Evolutionary conservation across 768 basidiomycete species (phyloP).

Genomic region (Leccinum longicurvipes): DNA sequence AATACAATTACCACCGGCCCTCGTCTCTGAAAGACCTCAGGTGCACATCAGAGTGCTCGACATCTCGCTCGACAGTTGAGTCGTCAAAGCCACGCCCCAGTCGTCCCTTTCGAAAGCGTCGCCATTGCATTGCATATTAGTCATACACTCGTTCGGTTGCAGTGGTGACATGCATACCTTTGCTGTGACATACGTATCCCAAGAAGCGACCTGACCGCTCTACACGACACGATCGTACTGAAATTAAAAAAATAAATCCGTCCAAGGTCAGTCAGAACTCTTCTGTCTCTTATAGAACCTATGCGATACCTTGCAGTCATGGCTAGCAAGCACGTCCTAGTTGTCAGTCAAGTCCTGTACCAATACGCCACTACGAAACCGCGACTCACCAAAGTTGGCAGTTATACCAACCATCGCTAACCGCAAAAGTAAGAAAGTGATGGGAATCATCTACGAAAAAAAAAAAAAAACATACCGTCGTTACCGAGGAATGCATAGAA

Average conservation of each 20-base stretch:
- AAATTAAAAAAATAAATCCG: background rate
- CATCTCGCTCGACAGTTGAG: background rate
- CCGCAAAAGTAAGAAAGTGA: background rate
- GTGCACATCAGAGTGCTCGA: background rate
- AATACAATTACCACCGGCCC: too few species aligned
- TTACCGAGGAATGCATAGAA: slow-evolving; percentile 10
- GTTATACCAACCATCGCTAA: slow-evolving; percentile 9
- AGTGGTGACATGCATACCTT: background rate
- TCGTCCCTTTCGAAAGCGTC: background rate
- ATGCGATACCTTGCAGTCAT: slow-evolving; percentile 15
- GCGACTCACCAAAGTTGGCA: slow-evolving; percentile 11
- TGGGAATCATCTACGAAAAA: background rate
- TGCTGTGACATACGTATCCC: background rate
- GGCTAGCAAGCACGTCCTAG: slow-evolving; percentile 5
- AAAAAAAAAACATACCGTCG: background rate
- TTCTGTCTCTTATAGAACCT: background rate
- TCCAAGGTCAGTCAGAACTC: background rate
- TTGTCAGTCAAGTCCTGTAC: background rate
- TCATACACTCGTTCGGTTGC: background rate
- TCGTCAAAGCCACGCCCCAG: background rate
- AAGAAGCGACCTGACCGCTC: slow-evolving; percentile 20
- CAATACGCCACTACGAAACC: background rate
- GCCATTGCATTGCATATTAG: background rate
- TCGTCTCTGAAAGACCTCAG: background rate
- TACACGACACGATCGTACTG: slow-evolving; percentile 18